phyloP scores from a whole-genome alignment of 805 yeast species.

The Saturnispora halmiae region DNA sequence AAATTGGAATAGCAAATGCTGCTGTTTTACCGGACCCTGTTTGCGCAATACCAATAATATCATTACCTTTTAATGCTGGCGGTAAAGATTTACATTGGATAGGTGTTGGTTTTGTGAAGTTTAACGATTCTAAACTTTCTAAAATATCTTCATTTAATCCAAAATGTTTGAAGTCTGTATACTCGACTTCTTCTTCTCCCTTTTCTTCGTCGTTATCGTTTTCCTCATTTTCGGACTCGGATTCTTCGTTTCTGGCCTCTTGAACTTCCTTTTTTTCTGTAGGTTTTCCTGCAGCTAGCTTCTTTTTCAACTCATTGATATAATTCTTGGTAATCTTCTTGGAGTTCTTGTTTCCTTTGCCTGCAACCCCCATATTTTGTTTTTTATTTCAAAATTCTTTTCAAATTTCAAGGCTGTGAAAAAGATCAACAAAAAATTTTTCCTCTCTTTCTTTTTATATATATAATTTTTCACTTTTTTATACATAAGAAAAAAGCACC shows the following conservation, averaged over 20 bases:
- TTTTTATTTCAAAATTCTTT: background rate
- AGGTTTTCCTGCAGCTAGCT: conserved; percentile 16
- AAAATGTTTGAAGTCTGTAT: conserved; percentile 40
- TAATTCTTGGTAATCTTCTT: conserved; percentile 18
- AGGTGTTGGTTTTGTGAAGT: conserved; percentile 80
- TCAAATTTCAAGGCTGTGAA: background rate
- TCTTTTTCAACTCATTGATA: conserved; percentile 24
- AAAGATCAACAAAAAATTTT: background rate
- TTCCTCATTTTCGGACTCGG: conserved; percentile 15
- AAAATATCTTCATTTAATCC: conserved; percentile 68
- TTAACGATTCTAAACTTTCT: conserved; percentile 68
- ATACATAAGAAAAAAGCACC: background rate
- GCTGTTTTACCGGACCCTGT: conserved; percentile 99
- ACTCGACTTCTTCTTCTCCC: conserved; percentile 7
- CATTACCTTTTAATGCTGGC: conserved; percentile 81
- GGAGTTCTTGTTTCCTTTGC: conserved; percentile 9
- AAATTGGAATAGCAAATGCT: conserved; percentile 92
- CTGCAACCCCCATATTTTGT: conserved; percentile 1
- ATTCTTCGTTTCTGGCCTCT: conserved; percentile 22
- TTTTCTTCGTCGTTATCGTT: conserved; percentile 11
- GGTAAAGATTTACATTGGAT: conserved; percentile 91
- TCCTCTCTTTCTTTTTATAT: too few species aligned
- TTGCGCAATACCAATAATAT: conserved; percentile 92
- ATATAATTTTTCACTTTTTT: background rate
- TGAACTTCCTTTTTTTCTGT: conserved; percentile 20